A percentile compares a stretch with the other conserved stretches of the same genome.
These are phyloP conservation scores for Aspergillus neoniger DNA, from an alignment of 2,329 filamentous ascomycete species.

Conservation along the genomic window DNA sequence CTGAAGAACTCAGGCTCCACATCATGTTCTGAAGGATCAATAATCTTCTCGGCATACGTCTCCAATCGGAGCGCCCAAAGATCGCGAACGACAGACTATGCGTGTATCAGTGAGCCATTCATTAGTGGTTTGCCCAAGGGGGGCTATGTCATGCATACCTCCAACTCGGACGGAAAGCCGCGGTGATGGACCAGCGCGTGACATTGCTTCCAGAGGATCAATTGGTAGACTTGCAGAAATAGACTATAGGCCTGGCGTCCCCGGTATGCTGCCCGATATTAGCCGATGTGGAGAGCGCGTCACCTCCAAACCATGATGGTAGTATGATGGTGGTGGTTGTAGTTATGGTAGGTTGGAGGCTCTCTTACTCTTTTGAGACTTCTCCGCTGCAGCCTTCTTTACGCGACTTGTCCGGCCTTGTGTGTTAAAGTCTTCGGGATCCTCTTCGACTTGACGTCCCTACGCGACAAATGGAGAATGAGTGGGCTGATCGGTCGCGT, in stretches of 20 bases:
- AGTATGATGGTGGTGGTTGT: background rate
- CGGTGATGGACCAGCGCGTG: slow-evolving; percentile 69
- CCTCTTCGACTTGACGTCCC: slow-evolving; percentile 53
- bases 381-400: slow-evolving; percentile 58
- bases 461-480: slow-evolving; percentile 15
- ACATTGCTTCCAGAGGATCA: slow-evolving; percentile 80
- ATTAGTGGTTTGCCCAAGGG: background rate
- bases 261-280: slow-evolving; percentile 46
- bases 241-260: slow-evolving; percentile 73
- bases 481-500: slow-evolving; percentile 7
- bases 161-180: slow-evolving; percentile 70
- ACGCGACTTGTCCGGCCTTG: slow-evolving; percentile 58
- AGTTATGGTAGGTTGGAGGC: background rate
- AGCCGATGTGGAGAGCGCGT: background rate
- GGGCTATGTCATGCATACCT: slow-evolving; percentile 49
- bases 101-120: slow-evolving; percentile 14
- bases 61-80: slow-evolving; percentile 79
- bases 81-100: slow-evolving; percentile 67
- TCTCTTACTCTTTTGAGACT: slow-evolving; percentile 50
- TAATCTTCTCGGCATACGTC: slow-evolving; percentile 52
- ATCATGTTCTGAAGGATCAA: slow-evolving; percentile 38
- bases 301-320: background rate
- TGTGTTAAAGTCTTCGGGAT: slow-evolving; percentile 69
- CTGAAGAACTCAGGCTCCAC: slow-evolving; percentile 57
- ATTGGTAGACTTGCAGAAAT: slow-evolving; percentile 80